A percentile compares a stretch with the other conserved stretches of the same genome.
Evolutionary conservation across 2,329 filamentous ascomycete species (phyloP).

Genomic region (Elsinoe australis): DNA sequence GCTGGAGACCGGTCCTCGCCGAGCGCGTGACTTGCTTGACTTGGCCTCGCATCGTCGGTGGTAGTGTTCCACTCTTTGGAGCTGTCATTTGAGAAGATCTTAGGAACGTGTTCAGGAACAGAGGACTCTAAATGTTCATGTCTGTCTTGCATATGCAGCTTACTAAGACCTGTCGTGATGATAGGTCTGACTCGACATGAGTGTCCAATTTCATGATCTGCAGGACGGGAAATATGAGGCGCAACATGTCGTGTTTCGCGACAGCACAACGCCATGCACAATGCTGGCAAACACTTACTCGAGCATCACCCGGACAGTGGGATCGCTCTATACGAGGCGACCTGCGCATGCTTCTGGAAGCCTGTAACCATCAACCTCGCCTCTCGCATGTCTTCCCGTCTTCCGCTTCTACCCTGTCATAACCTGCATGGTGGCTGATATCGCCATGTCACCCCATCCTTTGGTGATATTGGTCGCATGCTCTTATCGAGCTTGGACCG

Average conservation of each 20-base stretch:
- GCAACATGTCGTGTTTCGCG: background rate
- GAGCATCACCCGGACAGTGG: too few relatives aligned
- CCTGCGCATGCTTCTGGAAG: background rate
- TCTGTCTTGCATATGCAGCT: conserved; percentile 1
- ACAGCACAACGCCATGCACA: conserved; percentile 1
- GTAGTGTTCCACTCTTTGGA: conserved; percentile 12
- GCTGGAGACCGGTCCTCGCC: conserved; percentile 8
- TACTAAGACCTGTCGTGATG: background rate
- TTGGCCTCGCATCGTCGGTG: conserved; percentile 1
- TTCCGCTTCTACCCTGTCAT: conserved; percentile 13
- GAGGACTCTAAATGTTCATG: background rate
- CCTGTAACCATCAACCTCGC: background rate
- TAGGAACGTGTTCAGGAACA: background rate
- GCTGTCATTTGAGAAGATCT: background rate
- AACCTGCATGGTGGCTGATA: conserved; percentile 3
- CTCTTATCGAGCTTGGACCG: conserved; percentile 16
- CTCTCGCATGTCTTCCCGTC: background rate
- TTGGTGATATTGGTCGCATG: background rate
- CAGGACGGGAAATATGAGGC: background rate
- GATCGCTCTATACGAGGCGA: background rate
- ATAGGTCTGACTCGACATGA: conserved; percentile 8
- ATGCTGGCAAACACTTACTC: too few relatives aligned
- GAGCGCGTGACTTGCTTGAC: conserved; percentile 4
- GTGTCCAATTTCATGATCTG: conserved; percentile 12
- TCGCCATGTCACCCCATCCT: conserved; percentile 4